phyloP scores from a whole-genome alignment of 306 rosid species.

The Vachellia pachyceras region DNA sequence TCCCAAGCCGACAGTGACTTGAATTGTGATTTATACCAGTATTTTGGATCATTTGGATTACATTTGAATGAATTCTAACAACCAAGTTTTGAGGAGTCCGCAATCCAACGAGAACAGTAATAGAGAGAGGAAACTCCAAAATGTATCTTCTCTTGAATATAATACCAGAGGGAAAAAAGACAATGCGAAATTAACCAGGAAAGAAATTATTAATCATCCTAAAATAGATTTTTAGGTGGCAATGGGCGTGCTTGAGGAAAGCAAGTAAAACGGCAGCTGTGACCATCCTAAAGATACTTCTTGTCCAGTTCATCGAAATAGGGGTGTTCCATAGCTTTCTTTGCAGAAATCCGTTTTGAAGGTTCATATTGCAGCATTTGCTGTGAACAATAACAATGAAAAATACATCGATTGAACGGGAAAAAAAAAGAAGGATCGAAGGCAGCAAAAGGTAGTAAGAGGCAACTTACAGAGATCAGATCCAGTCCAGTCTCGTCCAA shows the following conservation, averaged over 20 bases:
- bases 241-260: constrained; percentile 12
- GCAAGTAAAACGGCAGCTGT: not conserved
- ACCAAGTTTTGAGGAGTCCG: not conserved
- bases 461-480: constrained; percentile 4
- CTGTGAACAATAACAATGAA: constrained; percentile 36
- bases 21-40: not conserved
- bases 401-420: no score
- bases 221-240: not conserved
- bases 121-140: not conserved
- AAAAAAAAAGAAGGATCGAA: not conserved
- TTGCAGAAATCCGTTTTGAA: constrained; percentile 73
- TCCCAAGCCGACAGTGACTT: no score
- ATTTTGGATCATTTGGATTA: not conserved
- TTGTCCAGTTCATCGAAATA: constrained; percentile 71
- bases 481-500: constrained; percentile 74
- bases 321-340: constrained; percentile 94
- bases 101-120: not conserved
- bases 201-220: not conserved
- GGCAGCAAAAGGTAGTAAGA: not conserved
- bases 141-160: not conserved
- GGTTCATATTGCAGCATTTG: constrained; percentile 91
- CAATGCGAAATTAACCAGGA: not conserved
- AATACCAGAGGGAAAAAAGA: not conserved
- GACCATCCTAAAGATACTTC: constrained; percentile 47
- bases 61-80: not conserved